These are phyloP conservation scores for Amphichorda felina DNA, from an alignment of 2,329 filamentous ascomycete species.

Conservation along the genomic window DNA sequence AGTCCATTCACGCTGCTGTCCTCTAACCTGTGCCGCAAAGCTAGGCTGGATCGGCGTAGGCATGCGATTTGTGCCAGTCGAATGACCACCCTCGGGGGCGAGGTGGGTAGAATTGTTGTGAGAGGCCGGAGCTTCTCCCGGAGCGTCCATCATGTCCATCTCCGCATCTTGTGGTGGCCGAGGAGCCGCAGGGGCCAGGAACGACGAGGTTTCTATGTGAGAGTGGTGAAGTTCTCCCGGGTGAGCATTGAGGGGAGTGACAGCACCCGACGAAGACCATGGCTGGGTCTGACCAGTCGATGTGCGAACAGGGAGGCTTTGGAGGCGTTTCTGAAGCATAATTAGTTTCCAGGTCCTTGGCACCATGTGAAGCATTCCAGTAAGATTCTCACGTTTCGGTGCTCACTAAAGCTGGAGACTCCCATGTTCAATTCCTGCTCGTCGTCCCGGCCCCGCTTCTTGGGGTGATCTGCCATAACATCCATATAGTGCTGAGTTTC, in stretches of 20 bases:
- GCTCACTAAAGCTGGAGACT: slow-evolving; percentile 32
- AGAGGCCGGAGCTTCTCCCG: slow-evolving; percentile 6
- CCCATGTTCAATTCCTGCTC: slow-evolving; percentile 26
- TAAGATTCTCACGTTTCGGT: slow-evolving; percentile 31
- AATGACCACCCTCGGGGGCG: slow-evolving; percentile 5
- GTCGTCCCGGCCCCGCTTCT: slow-evolving; percentile 34
- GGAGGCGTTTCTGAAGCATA: slow-evolving; percentile 37
- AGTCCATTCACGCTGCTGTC: slow-evolving; percentile 33
- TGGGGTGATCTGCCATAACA: slow-evolving; percentile 18
- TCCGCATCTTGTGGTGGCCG: slow-evolving; percentile 22
- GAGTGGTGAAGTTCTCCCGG: slow-evolving; percentile 16
- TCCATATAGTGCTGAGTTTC: slow-evolving; percentile 19
- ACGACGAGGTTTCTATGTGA: slow-evolving; percentile 19
- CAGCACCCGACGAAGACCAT: slow-evolving; percentile 16
- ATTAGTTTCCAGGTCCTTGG: not conserved
- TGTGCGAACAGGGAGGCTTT: slow-evolving; percentile 37
- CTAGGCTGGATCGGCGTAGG: slow-evolving; percentile 48
- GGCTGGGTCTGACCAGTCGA: slow-evolving; percentile 23
- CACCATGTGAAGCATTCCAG: not conserved
- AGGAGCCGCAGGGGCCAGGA: slow-evolving; percentile 9
- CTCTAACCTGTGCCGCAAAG: slow-evolving; percentile 42
- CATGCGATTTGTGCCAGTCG: slow-evolving; percentile 29
- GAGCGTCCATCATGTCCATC: slow-evolving; percentile 37
- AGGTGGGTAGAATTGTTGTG: not conserved
- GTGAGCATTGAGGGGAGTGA: slow-evolving; percentile 24